Evolutionary conservation across 495 filamentous ascomycete genomes (phyloP).

Genomic region (Hypomontagnella monticulosa): DNA sequence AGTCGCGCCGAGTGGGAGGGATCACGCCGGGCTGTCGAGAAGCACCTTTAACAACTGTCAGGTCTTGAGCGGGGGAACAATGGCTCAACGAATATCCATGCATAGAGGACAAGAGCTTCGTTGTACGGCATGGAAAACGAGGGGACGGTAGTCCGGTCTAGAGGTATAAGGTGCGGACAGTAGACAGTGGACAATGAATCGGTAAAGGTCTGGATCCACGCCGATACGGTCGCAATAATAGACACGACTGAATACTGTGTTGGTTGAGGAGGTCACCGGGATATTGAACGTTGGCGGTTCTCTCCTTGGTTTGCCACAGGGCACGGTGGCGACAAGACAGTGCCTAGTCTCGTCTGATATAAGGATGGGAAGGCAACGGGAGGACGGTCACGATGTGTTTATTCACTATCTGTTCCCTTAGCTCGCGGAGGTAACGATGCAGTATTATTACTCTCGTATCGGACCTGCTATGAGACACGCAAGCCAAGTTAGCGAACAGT

Average conservation of each 20-base stretch:
- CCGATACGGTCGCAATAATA: background rate
- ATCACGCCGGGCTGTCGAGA: slow-evolving; percentile 17
- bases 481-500: too few species aligned
- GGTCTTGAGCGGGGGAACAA: slow-evolving; percentile 16
- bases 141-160: background rate
- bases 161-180: background rate
- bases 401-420: too few species aligned
- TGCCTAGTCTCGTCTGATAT: too few species aligned
- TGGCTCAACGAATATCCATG: slow-evolving; percentile 33
- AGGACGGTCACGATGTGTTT: too few species aligned
- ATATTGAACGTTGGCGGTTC: background rate
- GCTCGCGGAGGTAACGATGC: too few species aligned
- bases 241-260: background rate
- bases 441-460: too few species aligned
- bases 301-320: background rate
- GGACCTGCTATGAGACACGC: too few species aligned
- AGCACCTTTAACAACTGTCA: slow-evolving; percentile 24
- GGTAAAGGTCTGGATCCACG: background rate
- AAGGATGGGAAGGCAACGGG: too few species aligned
- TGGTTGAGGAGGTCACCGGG: background rate
- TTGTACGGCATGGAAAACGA: slow-evolving; percentile 31
- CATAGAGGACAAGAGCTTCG: slow-evolving; percentile 31
- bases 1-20: slow-evolving; percentile 6
- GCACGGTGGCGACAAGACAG: too few species aligned
- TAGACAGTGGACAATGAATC: slow-evolving; percentile 1